Base-by-base conservation (phyloP, 768 basidiomycete genomes). In the Pleurotus tuoliensis region DNA sequence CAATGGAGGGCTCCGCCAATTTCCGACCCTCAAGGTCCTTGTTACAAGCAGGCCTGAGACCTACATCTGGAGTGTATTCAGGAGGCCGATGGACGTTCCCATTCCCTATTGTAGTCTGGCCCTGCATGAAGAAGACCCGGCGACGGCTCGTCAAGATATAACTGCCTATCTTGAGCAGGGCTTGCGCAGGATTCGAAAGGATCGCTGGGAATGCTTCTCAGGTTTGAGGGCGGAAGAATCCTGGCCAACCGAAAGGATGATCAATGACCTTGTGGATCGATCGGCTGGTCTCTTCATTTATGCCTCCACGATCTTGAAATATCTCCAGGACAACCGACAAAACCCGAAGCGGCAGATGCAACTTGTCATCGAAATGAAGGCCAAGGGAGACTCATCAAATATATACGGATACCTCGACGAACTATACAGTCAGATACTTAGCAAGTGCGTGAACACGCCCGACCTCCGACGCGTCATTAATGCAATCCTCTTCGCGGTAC, bases 41-140 rank as follows among this genome's bases (percentile, higher is more conserved):
- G 66, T 69, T 13, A 58, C 63, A n/a, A 71, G 69, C 57, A 63
- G 70, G 3, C 64, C 64, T 3, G 70, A 71, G 47, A 58, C 58
- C 15, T 59, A 63, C 22, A 66, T 71, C n/a, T 56, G 43, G 3
- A 34, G 41, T 15, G 46, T 56, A n/a, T 44, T 44, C 20, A n/a
- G 3, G 41, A 44, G 41, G 41, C n/a, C 41, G 8, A 22, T 7
- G 20, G 41, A 44, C 20, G 3, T 34, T 34, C n/a, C 8, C 13
- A 16, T 44, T 7, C n/a, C 41, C 8, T 44, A 44, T 5, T 2
- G 41, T n/a, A 22, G n/a, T 13, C 20, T 44, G 7, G 41, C 41
- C 13, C 18, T 25, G 27, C 13, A 48, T 7, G 37, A 47, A 30
- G 34, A 15, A 38, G 49, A 52, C 25, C 39, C 27, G 9, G 37